Evolutionary conservation across 257 asterid genomes (phyloP).

Genomic region (Nicotiana tabacum): DNA sequence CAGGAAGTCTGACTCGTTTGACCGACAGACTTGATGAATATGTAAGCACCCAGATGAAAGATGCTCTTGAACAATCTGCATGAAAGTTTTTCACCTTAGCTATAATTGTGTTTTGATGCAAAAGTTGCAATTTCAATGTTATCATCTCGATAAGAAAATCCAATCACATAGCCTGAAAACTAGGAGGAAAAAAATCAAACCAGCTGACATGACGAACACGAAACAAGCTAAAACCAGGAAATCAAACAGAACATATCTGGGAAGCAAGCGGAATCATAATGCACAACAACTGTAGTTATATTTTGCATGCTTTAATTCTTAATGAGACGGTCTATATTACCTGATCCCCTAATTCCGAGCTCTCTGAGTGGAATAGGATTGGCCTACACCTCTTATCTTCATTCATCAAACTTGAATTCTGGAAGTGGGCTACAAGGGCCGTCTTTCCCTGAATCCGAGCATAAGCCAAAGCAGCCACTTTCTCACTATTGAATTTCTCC

Average conservation of each 20-base stretch:
- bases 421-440: constrained; percentile 69
- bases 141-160: not conserved
- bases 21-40: constrained; percentile 20
- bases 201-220: not conserved
- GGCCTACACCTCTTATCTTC: constrained; percentile 82
- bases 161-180: constrained; percentile 2
- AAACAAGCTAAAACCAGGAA: not conserved
- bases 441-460: constrained; percentile 78
- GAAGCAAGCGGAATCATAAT: not conserved
- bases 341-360: constrained; percentile 34
- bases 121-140: not conserved
- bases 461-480: constrained; percentile 69
- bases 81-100: not conserved
- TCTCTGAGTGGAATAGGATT: constrained; percentile 45
- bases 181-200: not conserved
- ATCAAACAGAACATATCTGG: not conserved
- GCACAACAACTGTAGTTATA: not conserved
- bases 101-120: not conserved
- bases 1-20: constrained; percentile 16
- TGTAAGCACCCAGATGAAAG: constrained; percentile 20
- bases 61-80: constrained; percentile 33
- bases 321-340: constrained; percentile 15
- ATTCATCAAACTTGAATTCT: constrained; percentile 77
- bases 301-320: not conserved
- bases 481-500: constrained; percentile 83